phyloP scores from a whole-genome alignment of 75 land plant species.

The Larix kaempferi region DNA sequence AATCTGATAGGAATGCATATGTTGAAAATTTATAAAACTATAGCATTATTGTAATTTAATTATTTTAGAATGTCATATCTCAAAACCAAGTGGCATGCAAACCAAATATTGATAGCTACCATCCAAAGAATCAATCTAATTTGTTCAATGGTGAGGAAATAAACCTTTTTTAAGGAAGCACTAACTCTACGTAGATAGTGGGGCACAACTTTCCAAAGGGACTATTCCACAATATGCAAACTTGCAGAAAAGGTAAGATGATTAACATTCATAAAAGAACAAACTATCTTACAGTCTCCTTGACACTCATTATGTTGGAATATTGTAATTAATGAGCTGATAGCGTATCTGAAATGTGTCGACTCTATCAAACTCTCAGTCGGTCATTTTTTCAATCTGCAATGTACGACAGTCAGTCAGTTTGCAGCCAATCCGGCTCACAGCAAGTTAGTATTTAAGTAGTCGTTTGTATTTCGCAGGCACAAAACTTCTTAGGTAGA shows the following conservation, averaged over 20 bases:
- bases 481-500: too few species aligned
- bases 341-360: too few species aligned
- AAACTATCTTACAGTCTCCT: neutral
- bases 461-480: too few species aligned
- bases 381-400: too few species aligned
- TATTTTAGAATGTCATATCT: neutral
- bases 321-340: too few species aligned
- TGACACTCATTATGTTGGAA: constrained; percentile 55
- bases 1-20: constrained; percentile 73
- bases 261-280: neutral
- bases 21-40: constrained; percentile 32
- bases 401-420: too few species aligned
- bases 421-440: too few species aligned
- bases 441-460: too few species aligned
- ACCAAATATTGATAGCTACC: too few species aligned
- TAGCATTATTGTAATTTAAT: neutral
- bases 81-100: neutral
- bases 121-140: too few species aligned
- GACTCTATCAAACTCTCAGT: too few species aligned
- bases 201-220: constrained; percentile 96
- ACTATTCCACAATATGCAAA: constrained; percentile 86
- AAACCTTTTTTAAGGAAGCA: constrained; percentile 78
- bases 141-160: neutral
- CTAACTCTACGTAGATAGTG: constrained; percentile 90
- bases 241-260: constrained; percentile 37